Base-by-base conservation (phyloP, 202 grass and related monocot species). In the Schoenoplectus triqueter region DNA sequence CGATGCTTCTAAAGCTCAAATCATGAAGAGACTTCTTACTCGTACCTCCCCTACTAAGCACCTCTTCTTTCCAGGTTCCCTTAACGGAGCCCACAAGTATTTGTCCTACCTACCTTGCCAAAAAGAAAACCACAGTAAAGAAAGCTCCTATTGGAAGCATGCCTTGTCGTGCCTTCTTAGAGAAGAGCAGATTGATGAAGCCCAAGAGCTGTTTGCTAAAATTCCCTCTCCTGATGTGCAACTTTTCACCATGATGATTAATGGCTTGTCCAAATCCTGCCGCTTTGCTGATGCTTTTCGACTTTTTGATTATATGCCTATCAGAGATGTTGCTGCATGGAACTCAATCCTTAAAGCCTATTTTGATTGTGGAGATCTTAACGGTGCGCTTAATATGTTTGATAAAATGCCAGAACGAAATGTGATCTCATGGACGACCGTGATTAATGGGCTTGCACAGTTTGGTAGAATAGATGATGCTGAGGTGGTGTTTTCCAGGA, bases 161-260 rank as follows among this genome's bases (percentile, higher is more conserved):
- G 45, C 78, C 47, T 84, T 87, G 70, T 87, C 59, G 5, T 64
- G 39, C 8, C 85, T 86, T 55, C 64, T 92, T 13, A 15, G 64
- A 4, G 46, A 67, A 18, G 62, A 78, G n/a, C 44, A 78, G 22
- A 70, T 92, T 9, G 90, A 92, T 7, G 95, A 97, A 19, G 91
- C 89, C 9, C 92, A 81, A 18, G 64, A 78, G 51, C 62, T 97
- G 55, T 97, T 97, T 2, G 90, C 89, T 61, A 86, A 61, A 65
- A 95, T 95, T 87, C 86, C 50, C 52, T 85, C 69, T 15, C 86
- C 89, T 66, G 94, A 95, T 80, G 85, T 68, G 8, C 75, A 90
- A 31, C 90, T 88, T 2, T 97, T 88, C 89, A 97, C 94, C 62
- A 88, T 91, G 78, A 95, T 95, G 91, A 85, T 95, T 48, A 94